Evolutionary conservation across 805 yeast genomes (phyloP).

Genomic region (Ogataea henricii): DNA sequence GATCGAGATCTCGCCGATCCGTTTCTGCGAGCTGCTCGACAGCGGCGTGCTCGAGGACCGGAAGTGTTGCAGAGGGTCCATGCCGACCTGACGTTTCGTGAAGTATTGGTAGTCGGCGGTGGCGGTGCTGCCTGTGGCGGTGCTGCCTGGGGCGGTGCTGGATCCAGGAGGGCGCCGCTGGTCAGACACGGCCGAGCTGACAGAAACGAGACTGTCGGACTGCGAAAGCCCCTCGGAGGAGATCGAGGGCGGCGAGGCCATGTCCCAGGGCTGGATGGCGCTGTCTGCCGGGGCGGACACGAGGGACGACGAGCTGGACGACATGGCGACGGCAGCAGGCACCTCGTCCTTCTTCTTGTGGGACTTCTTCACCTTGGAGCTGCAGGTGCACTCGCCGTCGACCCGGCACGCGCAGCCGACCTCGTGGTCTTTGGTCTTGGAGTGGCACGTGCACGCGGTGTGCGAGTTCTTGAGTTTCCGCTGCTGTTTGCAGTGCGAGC

Average conservation of each 20-base stretch:
- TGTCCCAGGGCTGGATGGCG: conserved; percentile 32
- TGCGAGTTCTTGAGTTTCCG: conserved; percentile 69
- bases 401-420: conserved; percentile 35
- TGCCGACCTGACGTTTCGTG: conserved; percentile 32
- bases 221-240: conserved; percentile 10
- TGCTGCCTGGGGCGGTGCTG: background rate
- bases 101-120: conserved; percentile 21
- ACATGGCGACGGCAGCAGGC: background rate
- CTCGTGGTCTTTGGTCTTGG: conserved; percentile 38
- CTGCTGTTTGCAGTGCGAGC: conserved; percentile 79
- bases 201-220: conserved; percentile 28
- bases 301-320: background rate
- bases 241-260: conserved; percentile 29
- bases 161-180: background rate
- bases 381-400: conserved; percentile 37
- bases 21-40: conserved; percentile 18
- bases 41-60: conserved; percentile 23
- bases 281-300: conserved; percentile 4
- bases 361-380: conserved; percentile 27
- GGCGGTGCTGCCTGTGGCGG: background rate
- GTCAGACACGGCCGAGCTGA: conserved; percentile 23
- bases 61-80: conserved; percentile 33
- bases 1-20: conserved; percentile 35
- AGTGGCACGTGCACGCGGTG: conserved; percentile 69
- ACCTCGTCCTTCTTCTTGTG: conserved; percentile 22